phyloP scores from a whole-genome alignment of 371 early-diverging fungal genomes.

The Apophysomyces variabilis region DNA sequence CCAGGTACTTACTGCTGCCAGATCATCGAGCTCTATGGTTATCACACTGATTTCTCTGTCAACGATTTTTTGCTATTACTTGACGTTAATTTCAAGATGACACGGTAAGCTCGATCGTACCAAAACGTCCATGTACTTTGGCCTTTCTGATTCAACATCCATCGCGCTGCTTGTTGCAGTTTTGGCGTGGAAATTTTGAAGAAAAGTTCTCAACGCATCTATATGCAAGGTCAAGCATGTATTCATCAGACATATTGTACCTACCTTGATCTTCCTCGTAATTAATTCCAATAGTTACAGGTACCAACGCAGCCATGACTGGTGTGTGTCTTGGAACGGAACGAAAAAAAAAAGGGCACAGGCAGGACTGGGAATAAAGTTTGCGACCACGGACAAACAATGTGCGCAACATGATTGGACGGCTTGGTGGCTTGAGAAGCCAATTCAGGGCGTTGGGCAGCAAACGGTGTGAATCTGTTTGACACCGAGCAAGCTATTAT shows the following conservation, averaged over 20 bases:
- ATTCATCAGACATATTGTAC: too few relatives aligned
- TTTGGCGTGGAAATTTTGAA: constrained; percentile 32
- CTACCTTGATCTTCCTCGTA: constrained; percentile 48
- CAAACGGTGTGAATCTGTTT: too few relatives aligned
- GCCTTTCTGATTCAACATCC: constrained; percentile 26
- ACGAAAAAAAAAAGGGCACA: constrained; percentile 8
- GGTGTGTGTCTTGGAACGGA: neutral
- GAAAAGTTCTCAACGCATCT: constrained; percentile 35
- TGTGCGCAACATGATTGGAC: too few relatives aligned
- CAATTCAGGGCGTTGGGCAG: too few relatives aligned
- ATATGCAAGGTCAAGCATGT: neutral
- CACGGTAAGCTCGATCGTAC: constrained; percentile 21
- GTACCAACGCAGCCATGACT: constrained; percentile 45
- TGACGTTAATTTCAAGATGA: neutral
- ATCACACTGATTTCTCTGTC: constrained; percentile 62
- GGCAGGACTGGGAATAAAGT: neutral
- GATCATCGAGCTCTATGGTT: constrained; percentile 65
- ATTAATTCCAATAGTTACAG: constrained; percentile 32
- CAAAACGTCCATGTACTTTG: constrained; percentile 42
- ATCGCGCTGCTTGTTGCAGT: constrained; percentile 23
- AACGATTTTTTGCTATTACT: constrained; percentile 60
- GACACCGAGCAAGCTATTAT: too few relatives aligned
- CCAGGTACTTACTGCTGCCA: constrained; percentile 48
- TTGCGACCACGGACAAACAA: too few relatives aligned
- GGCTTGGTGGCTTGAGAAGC: too few relatives aligned